phyloP scores from a whole-genome alignment of 495 filamentous ascomycete genomes.

The Annulohypoxylon moriforme region DNA sequence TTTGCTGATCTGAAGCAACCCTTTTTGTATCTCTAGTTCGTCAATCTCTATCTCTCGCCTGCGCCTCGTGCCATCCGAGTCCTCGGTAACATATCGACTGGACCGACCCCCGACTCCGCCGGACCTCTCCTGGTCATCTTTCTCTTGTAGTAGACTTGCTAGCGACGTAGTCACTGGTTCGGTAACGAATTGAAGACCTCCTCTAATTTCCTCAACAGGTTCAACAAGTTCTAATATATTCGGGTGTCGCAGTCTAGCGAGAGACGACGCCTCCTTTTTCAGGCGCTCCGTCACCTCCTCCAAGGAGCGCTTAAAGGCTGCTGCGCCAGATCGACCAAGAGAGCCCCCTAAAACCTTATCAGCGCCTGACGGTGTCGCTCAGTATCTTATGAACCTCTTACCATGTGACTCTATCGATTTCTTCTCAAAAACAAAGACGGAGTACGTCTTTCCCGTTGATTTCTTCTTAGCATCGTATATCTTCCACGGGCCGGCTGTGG shows the following conservation, averaged over 20 bases:
- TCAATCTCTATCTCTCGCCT: slow-evolving; percentile 93
- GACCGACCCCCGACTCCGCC: slow-evolving; percentile 73
- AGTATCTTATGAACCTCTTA: slow-evolving; percentile 41
- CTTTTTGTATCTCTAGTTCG: slow-evolving; percentile 97
- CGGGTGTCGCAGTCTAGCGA: slow-evolving; percentile 88
- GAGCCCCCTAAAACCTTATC: slow-evolving; percentile 58
- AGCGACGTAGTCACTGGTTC: slow-evolving; percentile 89
- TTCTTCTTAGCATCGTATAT: slow-evolving; percentile 98
- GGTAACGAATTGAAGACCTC: slow-evolving; percentile 95
- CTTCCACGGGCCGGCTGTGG: slow-evolving; percentile 91
- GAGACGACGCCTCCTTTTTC: slow-evolving; percentile 87
- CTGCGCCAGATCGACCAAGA: slow-evolving; percentile 61
- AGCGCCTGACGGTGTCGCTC: not conserved
- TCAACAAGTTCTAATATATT: slow-evolving; percentile 92
- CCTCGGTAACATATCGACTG: slow-evolving; percentile 85
- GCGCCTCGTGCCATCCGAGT: slow-evolving; percentile 76
- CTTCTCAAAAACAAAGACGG: slow-evolving; percentile 93
- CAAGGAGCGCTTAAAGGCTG: slow-evolving; percentile 77
- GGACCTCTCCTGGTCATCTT: slow-evolving; percentile 85
- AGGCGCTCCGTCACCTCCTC: slow-evolving; percentile 88
- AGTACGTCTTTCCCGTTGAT: slow-evolving; percentile 84
- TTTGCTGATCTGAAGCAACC: slow-evolving; percentile 89
- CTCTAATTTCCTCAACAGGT: slow-evolving; percentile 94
- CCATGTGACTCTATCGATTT: slow-evolving; percentile 81
- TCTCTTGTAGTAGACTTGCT: slow-evolving; percentile 83